Percentiles rank a stretch among this genome's conserved stretches.
Conservation (phyloP, 2,329 filamentous ascomycete genomes). For the Aspergillus vadensis region DNA sequence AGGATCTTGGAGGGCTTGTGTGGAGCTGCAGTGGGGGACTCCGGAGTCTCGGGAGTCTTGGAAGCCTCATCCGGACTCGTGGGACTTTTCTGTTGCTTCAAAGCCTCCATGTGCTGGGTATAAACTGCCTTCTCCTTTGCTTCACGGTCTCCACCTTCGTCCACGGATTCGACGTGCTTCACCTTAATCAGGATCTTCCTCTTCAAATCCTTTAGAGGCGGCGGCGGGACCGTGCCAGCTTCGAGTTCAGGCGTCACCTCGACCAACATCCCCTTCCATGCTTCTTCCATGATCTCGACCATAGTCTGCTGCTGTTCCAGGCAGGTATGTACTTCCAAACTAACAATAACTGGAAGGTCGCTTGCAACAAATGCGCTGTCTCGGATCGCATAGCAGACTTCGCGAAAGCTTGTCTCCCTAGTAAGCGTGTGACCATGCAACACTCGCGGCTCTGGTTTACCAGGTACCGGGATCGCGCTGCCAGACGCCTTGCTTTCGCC, state of each 20-base stretch:
- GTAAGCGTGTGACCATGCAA: slow-evolving; percentile 87
- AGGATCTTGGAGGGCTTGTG: slow-evolving; percentile 65
- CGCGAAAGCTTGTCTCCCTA: slow-evolving; percentile 79
- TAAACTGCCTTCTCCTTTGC: slow-evolving; percentile 7
- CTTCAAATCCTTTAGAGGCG: slow-evolving; percentile 69
- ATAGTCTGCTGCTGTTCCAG: slow-evolving; percentile 84
- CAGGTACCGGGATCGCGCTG: slow-evolving; percentile 6
- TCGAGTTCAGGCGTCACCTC: slow-evolving; percentile 61
- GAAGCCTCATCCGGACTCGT: background rate
- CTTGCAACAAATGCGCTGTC: slow-evolving; percentile 76
- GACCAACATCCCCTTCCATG: slow-evolving; percentile 76
- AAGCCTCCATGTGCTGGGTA: slow-evolving; percentile 1
- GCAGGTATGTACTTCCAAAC: slow-evolving; percentile 85
- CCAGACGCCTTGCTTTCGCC: background rate
- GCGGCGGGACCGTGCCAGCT: slow-evolving; percentile 62
- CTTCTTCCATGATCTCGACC: slow-evolving; percentile 90
- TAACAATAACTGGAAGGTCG: slow-evolving; percentile 83
- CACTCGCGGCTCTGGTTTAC: slow-evolving; percentile 71
- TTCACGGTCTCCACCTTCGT: slow-evolving; percentile 27
- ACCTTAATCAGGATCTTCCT: slow-evolving; percentile 84
- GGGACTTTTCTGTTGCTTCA: slow-evolving; percentile 6
- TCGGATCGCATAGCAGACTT: slow-evolving; percentile 78
- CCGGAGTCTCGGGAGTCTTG: background rate
- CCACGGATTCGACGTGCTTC: slow-evolving; percentile 61
- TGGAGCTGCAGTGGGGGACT: slow-evolving; percentile 33